Conservation (phyloP, 139 green algal genomes). For the Trebouxia sp. region DNA sequence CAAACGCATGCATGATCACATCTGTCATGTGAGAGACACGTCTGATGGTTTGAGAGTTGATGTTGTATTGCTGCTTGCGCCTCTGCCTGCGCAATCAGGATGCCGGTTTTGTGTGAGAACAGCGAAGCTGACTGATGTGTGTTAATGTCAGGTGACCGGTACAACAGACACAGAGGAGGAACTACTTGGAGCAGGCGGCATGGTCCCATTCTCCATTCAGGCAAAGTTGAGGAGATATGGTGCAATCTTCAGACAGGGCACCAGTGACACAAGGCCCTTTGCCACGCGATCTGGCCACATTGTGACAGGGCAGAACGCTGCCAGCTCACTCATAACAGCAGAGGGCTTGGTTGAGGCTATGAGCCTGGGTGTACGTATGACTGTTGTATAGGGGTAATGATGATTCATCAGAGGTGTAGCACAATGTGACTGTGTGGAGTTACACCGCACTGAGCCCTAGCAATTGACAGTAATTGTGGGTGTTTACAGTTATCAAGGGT, state of each 20-base stretch:
- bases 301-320: slow-evolving; percentile 20
- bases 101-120: not conserved
- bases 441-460: too few species aligned
- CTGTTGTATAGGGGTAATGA: not conserved
- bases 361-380: slow-evolving; percentile 25
- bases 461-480: too few species aligned
- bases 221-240: slow-evolving; percentile 21
- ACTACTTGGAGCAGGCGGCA: not conserved
- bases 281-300: slow-evolving; percentile 19
- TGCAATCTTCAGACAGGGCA: not conserved
- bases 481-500: too few species aligned
- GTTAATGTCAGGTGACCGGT: not conserved
- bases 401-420: too few species aligned
- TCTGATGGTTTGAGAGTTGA: not conserved
- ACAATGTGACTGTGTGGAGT: too few species aligned
- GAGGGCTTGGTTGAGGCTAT: not conserved
- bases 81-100: not conserved
- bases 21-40: not conserved
- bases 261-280: slow-evolving; percentile 1
- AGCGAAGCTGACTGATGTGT: too few species aligned
- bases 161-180: slow-evolving; percentile 23
- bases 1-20: not conserved
- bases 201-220: slow-evolving; percentile 23
- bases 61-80: not conserved
- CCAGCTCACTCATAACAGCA: slow-evolving; percentile 21